Evolutionary conservation across 2,329 filamentous ascomycete species (phyloP).

Genomic region (Pseudocercospora musae): DNA sequence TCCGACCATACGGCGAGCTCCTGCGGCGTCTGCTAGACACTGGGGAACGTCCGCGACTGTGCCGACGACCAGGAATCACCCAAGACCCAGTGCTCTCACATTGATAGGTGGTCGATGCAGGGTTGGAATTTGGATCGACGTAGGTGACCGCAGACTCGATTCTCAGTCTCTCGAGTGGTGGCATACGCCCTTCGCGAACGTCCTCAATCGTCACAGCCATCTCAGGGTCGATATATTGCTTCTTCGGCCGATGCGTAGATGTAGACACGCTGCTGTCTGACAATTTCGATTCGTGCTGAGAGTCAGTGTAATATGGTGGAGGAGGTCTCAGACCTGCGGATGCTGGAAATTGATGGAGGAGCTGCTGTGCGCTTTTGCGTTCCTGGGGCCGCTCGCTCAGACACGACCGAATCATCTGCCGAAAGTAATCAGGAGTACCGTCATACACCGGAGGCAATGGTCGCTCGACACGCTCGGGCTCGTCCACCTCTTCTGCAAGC

Average conservation of each 20-base stretch:
- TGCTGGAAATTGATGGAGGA: conserved; percentile 66
- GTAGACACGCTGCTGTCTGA: conserved; percentile 40
- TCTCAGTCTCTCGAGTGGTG: conserved; percentile 8
- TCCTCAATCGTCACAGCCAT: conserved; percentile 45
- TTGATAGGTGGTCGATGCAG: conserved; percentile 43
- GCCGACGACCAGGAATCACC: conserved; percentile 37
- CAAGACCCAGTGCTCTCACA: conserved; percentile 46
- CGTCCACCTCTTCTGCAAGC: conserved; percentile 79
- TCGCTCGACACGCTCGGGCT: conserved; percentile 75
- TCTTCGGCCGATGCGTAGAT: conserved; percentile 40
- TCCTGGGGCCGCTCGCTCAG: conserved; percentile 69
- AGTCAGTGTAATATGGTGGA: conserved; percentile 11
- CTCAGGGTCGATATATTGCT: conserved; percentile 48
- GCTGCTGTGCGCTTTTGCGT: conserved; percentile 67
- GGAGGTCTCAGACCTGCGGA: conserved; percentile 15
- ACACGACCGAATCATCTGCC: conserved; percentile 70
- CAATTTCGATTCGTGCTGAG: conserved; percentile 24
- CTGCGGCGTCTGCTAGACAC: conserved; percentile 32
- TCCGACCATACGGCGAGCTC: conserved; percentile 36
- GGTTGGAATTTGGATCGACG: conserved; percentile 37
- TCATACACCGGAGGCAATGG: conserved; percentile 60
- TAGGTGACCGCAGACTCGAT: conserved; percentile 30
- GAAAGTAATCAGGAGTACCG: conserved; percentile 74
- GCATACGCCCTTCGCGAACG: conserved; percentile 30
- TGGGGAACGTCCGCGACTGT: conserved; percentile 34